These are phyloP conservation scores for Jaltomata sinuosa DNA, from an alignment of 257 asterid species.

Conservation along the genomic window DNA sequence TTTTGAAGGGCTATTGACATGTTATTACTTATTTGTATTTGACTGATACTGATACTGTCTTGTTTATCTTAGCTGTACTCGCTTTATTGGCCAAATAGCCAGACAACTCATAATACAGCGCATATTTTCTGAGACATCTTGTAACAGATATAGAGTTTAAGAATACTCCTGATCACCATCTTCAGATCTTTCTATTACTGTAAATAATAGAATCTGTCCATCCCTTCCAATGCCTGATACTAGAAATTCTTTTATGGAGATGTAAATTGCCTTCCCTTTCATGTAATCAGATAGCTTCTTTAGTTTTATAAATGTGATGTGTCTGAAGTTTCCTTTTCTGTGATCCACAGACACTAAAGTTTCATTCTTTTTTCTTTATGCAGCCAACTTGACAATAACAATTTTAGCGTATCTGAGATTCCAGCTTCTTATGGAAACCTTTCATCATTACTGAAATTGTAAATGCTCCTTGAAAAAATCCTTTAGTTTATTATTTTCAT, in stretches of 20 bases:
- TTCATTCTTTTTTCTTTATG: not conserved
- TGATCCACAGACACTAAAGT: not conserved
- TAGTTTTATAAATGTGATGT: not conserved
- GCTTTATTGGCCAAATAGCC: not conserved
- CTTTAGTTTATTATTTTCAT: not conserved
- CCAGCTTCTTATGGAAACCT: conserved; percentile 35
- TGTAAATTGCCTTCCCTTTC: not conserved
- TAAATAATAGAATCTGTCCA: not conserved
- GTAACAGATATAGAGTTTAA: not conserved
- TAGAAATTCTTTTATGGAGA: not conserved
- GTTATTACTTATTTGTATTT: not conserved
- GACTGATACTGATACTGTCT: not conserved
- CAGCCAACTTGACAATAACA: conserved; percentile 46
- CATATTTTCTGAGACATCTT: not conserved
- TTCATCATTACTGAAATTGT: conserved; percentile 24
- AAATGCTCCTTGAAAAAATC: conserved; percentile 7
- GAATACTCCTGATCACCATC: not conserved
- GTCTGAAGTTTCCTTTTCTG: not conserved
- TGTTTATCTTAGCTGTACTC: not conserved
- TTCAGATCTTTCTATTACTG: not conserved
- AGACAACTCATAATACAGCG: not conserved
- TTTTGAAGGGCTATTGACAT: not conserved
- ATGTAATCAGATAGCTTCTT: not conserved
- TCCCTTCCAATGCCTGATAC: not conserved
- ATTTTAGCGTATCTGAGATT: conserved; percentile 30